Conservation (phyloP, 2,329 filamentous ascomycete genomes). For the Nigrograna mackinnonii region DNA sequence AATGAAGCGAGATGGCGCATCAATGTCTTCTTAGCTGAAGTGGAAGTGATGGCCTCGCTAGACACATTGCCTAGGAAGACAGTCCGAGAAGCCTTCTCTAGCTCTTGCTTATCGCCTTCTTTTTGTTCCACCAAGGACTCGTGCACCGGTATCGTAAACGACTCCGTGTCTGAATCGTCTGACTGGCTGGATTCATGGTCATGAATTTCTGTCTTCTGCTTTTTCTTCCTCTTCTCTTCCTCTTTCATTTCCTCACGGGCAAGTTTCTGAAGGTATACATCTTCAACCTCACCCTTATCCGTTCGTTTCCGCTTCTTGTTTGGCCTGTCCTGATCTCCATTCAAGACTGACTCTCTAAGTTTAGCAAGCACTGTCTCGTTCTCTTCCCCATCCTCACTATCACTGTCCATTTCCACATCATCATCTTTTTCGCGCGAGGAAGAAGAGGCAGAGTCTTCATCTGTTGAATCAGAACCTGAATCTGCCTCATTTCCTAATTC, state of each 20-base stretch:
- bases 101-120: slow-evolving; percentile 55
- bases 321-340: slow-evolving; percentile 29
- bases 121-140: slow-evolving; percentile 49
- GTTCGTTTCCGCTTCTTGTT: slow-evolving; percentile 54
- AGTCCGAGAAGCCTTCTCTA: slow-evolving; percentile 86
- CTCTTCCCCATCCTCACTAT: slow-evolving; percentile 15
- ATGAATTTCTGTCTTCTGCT: slow-evolving; percentile 20
- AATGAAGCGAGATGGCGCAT: slow-evolving; percentile 78
- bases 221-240: slow-evolving; percentile 37
- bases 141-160: slow-evolving; percentile 56
- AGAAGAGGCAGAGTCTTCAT: slow-evolving; percentile 18
- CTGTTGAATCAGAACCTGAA: slow-evolving; percentile 1
- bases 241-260: slow-evolving; percentile 51
- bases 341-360: slow-evolving; percentile 26
- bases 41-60: slow-evolving; percentile 78
- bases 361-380: slow-evolving; percentile 27
- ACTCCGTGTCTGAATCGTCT: slow-evolving; percentile 51
- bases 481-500: background rate
- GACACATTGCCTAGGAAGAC: slow-evolving; percentile 94
- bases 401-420: slow-evolving; percentile 20
- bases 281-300: slow-evolving; percentile 69
- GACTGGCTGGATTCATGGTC: slow-evolving; percentile 19
- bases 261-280: slow-evolving; percentile 69
- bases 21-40: slow-evolving; percentile 77
- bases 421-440: too few species aligned